phyloP scores from a whole-genome alignment of 176 grass and related monocot species.

The barley (Hordeum vulgare) region MorexV3_pseudomolecules_assembly NC_058522.1:386295341-386295840 shows the following conservation, averaged over 20 bases:
- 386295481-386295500: slow-evolving; percentile 1
- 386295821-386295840: slow-evolving; percentile 53
- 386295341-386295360: no score
- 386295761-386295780: slow-evolving; percentile 47
- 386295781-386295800: slow-evolving; percentile 10
- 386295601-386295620: slow-evolving; percentile 27
- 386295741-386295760: slow-evolving; percentile 66
- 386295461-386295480: background rate
- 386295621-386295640: slow-evolving; percentile 52
- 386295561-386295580: slow-evolving; percentile 46
- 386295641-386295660: slow-evolving; percentile 47
- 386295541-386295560: background rate
- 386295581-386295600: slow-evolving; percentile 52
- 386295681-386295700: slow-evolving; percentile 19
- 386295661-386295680: slow-evolving; percentile 55
- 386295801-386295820: slow-evolving; percentile 50
- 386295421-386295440: background rate
- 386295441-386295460: background rate
- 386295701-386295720: background rate
- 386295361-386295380: no score
- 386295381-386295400: background rate
- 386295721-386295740: slow-evolving; percentile 46
- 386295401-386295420: background rate
- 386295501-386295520: slow-evolving; percentile 12
- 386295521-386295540: background rate